Evolutionary conservation across 306 rosid species (phyloP).

Genomic region (Styphnolobium japonicum): DNA sequence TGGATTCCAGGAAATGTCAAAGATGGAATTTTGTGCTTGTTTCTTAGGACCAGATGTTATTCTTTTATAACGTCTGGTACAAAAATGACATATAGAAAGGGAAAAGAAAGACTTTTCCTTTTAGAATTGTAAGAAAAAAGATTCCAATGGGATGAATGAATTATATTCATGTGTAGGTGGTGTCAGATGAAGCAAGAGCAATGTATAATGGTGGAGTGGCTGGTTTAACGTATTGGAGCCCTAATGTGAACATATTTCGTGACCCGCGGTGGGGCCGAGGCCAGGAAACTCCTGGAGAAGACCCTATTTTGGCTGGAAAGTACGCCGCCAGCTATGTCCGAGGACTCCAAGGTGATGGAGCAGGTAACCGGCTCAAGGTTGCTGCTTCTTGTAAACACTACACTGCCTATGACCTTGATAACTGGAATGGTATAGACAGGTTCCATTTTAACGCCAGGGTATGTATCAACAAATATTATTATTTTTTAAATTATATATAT

Average conservation of each 20-base stretch:
- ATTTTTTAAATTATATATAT: neutral
- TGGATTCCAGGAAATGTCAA: slow-evolving; percentile 22
- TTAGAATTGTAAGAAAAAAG: neutral
- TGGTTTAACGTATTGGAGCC: slow-evolving; percentile 92
- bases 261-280: slow-evolving; percentile 99
- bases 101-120: neutral
- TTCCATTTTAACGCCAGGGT: slow-evolving; percentile 92
- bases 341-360: slow-evolving; percentile 74
- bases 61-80: slow-evolving; percentile 8
- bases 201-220: slow-evolving; percentile 89
- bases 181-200: slow-evolving; percentile 94
- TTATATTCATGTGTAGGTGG: slow-evolving; percentile 43
- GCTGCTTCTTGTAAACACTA: slow-evolving; percentile 96
- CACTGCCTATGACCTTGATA: slow-evolving; percentile 94
- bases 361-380: slow-evolving; percentile 71
- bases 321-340: slow-evolving; percentile 73
- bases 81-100: neutral
- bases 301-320: slow-evolving; percentile 61
- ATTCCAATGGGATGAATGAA: neutral
- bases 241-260: slow-evolving; percentile 83
- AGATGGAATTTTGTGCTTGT: neutral
- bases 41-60: neutral
- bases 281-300: slow-evolving; percentile 95
- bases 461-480: neutral
- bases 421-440: slow-evolving; percentile 82